A percentile compares a stretch with the other conserved stretches of the same genome.
Conservation (phyloP, 225 moss, liverwort and hornwort species). For the Takakia lepidozioides region DNA sequence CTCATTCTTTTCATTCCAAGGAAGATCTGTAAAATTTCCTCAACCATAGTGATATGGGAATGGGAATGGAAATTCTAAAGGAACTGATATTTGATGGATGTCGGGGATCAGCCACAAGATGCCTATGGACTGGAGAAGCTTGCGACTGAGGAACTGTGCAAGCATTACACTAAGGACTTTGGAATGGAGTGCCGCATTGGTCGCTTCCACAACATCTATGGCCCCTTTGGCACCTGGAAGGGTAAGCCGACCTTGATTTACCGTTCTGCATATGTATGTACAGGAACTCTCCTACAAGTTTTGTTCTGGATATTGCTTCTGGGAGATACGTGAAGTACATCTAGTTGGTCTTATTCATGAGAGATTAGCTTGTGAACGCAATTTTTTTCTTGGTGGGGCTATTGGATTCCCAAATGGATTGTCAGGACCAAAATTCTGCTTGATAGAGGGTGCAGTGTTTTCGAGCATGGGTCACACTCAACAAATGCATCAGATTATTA, state of each 20-base stretch:
- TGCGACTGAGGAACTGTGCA: constrained; percentile 84
- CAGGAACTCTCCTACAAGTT: too few species aligned
- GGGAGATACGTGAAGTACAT: too few species aligned
- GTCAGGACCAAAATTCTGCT: not conserved
- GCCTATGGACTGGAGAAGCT: constrained; percentile 88
- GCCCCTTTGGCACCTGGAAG: constrained; percentile 96
- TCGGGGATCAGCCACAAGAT: constrained; percentile 70
- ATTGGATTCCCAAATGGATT: not conserved
- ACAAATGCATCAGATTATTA: too few species aligned
- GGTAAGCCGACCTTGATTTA: too few species aligned
- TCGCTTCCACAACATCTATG: constrained; percentile 93
- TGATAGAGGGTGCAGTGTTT: not conserved
- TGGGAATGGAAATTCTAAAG: too few species aligned
- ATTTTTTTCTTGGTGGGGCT: not conserved
- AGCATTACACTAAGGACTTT: constrained; percentile 94
- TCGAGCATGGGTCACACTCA: not conserved
- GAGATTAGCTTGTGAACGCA: not conserved
- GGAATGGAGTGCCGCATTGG: constrained; percentile 83
- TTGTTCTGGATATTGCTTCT: too few species aligned
- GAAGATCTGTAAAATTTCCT: too few species aligned
- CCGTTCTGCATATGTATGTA: too few species aligned
- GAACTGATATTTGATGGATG: not conserved
- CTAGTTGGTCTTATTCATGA: too few species aligned
- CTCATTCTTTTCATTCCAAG: too few species aligned
- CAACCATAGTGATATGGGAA: too few species aligned